Conservation (phyloP, 768 basidiomycete genomes). For the Boletus tomentosulus region DNA sequence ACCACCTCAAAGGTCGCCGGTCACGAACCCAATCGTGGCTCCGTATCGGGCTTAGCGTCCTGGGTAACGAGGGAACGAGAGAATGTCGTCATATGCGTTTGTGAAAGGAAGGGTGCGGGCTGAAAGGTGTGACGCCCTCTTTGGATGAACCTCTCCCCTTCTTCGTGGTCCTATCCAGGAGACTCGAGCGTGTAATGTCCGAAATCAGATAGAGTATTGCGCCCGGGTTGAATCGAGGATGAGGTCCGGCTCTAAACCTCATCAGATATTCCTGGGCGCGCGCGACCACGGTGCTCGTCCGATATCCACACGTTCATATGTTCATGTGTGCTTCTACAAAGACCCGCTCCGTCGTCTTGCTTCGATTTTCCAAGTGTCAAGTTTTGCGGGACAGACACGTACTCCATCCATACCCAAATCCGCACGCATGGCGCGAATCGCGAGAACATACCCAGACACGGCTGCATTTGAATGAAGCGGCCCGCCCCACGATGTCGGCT, state of each 20-base stretch:
- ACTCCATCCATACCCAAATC: not conserved
- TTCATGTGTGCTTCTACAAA: not conserved
- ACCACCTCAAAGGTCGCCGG: not conserved
- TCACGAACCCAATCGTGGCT: not conserved
- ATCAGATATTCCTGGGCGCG: not conserved
- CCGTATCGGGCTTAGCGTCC: not conserved
- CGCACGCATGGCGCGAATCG: no score
- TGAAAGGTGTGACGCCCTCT: not conserved
- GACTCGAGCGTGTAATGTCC: not conserved
- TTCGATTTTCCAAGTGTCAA: not conserved
- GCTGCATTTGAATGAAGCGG: not conserved
- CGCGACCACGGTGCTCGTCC: not conserved
- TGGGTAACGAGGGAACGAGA: not conserved
- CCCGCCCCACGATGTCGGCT: not conserved
- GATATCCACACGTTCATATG: not conserved
- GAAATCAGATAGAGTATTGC: not conserved
- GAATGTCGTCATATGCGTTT: not conserved
- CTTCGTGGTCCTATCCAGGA: not conserved
- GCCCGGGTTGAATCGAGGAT: not conserved
- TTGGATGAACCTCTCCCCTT: not conserved
- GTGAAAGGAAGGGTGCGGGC: not conserved
- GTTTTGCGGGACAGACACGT: not conserved
- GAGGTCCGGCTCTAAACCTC: not conserved
- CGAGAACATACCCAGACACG: not conserved
- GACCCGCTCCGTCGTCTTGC: not conserved